These are phyloP conservation scores for Smithsoniella earleae DNA, from an alignment of 163 green algal genomes.

Conservation along the genomic window DNA sequence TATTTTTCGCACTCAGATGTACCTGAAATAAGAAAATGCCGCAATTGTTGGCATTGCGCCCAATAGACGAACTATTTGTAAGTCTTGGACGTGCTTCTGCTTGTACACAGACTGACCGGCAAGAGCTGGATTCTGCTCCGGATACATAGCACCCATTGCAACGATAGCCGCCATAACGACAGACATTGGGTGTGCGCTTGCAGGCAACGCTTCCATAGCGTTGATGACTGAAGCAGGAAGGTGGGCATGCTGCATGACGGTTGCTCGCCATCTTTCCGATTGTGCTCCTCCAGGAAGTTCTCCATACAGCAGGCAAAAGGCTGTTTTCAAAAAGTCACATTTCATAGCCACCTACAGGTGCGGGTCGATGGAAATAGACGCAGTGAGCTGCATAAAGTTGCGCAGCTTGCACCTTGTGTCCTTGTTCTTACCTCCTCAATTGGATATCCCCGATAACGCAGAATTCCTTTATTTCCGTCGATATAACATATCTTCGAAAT, in stretches of 20 bases:
- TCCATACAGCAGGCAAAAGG: constrained; percentile 11
- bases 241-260: constrained; percentile 72
- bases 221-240: constrained; percentile 61
- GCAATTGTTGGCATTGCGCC: constrained; percentile 85
- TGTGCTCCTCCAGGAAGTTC: constrained; percentile 51
- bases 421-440: constrained; percentile 91
- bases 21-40: constrained; percentile 85
- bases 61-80: constrained; percentile 90
- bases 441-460: constrained; percentile 92
- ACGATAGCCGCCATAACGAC: constrained; percentile 63
- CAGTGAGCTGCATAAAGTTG: neutral
- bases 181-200: constrained; percentile 83
- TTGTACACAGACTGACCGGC: constrained; percentile 84
- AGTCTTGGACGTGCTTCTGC: constrained; percentile 74
- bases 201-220: constrained; percentile 72
- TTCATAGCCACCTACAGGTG: constrained; percentile 19
- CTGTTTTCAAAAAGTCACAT: neutral
- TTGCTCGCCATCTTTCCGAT: neutral
- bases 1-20: no score
- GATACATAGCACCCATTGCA: constrained; percentile 76
- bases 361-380: neutral
- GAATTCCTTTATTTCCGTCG: constrained; percentile 88
- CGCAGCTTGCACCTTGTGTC: no score
- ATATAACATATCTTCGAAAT: constrained; percentile 89
- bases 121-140: constrained; percentile 84